A percentile compares a stretch with the other conserved stretches of the same genome.
phyloP scores from a whole-genome alignment of 371 early-diverging fungal genomes.

The Sporodiniella umbellata region DNA sequence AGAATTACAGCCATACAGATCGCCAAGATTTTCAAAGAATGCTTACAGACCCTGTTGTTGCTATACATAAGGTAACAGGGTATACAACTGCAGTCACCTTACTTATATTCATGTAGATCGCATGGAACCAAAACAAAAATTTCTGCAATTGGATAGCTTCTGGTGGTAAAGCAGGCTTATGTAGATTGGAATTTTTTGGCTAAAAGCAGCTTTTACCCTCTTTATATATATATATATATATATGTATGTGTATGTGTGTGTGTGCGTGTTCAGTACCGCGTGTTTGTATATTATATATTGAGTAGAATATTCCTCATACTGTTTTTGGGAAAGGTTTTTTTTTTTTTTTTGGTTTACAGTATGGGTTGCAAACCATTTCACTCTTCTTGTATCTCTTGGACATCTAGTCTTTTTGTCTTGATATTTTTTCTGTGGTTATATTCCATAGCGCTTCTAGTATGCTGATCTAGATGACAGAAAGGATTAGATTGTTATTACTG shows the following conservation, averaged over 20 bases:
- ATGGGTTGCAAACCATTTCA: too few relatives aligned
- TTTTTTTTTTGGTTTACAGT: neutral
- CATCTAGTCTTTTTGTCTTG: neutral
- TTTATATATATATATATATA: too few relatives aligned
- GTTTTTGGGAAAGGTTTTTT: too few relatives aligned
- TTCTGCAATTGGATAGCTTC: slow-evolving; percentile 23
- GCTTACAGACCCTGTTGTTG: slow-evolving; percentile 2
- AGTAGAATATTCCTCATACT: too few relatives aligned
- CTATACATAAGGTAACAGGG: slow-evolving; percentile 9
- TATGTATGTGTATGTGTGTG: too few relatives aligned
- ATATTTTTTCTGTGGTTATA: neutral
- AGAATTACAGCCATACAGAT: neutral
- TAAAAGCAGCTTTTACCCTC: neutral
- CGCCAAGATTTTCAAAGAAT: neutral
- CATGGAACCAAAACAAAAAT: slow-evolving; percentile 22
- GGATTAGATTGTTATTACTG: neutral
- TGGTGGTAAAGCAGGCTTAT: slow-evolving; percentile 28
- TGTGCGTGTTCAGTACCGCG: too few relatives aligned
- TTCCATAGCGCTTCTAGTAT: neutral
- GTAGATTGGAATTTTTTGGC: slow-evolving; percentile 23
- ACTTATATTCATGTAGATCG: slow-evolving; percentile 4
- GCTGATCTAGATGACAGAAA: neutral
- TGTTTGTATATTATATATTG: neutral
- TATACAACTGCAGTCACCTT: neutral
- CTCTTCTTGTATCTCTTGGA: too few relatives aligned